Percentiles rank a stretch among this genome's conserved stretches.
These are phyloP conservation scores for Leccinum aurantiacum DNA, from an alignment of 768 basidiomycete species.

Conservation along the genomic window DNA sequence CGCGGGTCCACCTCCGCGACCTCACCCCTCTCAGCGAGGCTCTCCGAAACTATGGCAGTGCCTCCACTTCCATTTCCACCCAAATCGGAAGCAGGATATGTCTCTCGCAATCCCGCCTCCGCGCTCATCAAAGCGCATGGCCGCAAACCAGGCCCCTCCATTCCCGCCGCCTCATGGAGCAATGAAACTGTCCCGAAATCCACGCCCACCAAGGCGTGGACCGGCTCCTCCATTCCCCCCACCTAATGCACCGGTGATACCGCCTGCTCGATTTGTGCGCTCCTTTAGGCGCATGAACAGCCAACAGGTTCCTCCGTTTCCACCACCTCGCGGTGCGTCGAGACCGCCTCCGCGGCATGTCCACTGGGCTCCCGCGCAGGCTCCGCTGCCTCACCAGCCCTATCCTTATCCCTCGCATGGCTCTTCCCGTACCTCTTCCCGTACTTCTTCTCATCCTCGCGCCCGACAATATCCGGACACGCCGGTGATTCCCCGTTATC, in stretches of 20 bases:
- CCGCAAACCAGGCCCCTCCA: constrained; percentile 12
- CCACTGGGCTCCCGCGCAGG: constrained; percentile 33
- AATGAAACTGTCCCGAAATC: constrained; percentile 10
- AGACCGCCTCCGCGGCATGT: constrained; percentile 23
- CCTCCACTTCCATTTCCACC: constrained; percentile 29
- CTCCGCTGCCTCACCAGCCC: constrained; percentile 22
- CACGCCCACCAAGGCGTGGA: constrained; percentile 6
- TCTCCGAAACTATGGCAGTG: constrained; percentile 20
- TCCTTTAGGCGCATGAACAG: not conserved
- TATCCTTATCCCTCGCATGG: constrained; percentile 28
- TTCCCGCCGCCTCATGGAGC: constrained; percentile 25
- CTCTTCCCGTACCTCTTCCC: constrained; percentile 15
- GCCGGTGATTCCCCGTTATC: constrained; percentile 20
- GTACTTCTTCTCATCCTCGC: constrained; percentile 7
- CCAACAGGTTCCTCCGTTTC: constrained; percentile 20
- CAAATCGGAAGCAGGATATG: constrained; percentile 22
- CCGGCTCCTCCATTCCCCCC: constrained; percentile 20
- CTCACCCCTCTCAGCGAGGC: constrained; percentile 14
- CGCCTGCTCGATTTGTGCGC: constrained; percentile 6
- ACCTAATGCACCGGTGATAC: constrained; percentile 16
- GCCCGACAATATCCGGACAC: not conserved
- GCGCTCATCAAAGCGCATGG: constrained; percentile 8
- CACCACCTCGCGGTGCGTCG: constrained; percentile 21
- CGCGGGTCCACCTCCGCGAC: constrained; percentile 10
- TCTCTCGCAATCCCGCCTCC: constrained; percentile 5